phyloP scores from a whole-genome alignment of 1,139 yeast species.

The Arxiozyma bovina region DNA sequence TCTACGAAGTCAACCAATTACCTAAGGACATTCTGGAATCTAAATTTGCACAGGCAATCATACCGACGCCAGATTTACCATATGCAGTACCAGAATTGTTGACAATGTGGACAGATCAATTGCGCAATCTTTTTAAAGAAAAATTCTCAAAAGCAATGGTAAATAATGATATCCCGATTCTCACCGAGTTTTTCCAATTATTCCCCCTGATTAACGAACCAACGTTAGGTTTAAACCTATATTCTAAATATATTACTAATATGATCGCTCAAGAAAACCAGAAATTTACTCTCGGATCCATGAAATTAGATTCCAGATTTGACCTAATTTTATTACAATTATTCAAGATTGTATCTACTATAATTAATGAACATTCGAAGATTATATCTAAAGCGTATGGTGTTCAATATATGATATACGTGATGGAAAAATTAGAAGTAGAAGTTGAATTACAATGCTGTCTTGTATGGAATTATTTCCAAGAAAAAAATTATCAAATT shows the following conservation, averaged over 20 bases:
- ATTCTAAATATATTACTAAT: slow-evolving; percentile 77
- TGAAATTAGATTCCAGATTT: slow-evolving; percentile 9
- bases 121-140: slow-evolving; percentile 48
- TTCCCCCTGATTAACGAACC: slow-evolving; percentile 80
- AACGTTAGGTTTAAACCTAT: slow-evolving; percentile 65
- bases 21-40: slow-evolving; percentile 51
- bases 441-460: slow-evolving; percentile 92
- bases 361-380: slow-evolving; percentile 78
- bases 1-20: slow-evolving; percentile 58
- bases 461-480: slow-evolving; percentile 72
- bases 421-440: slow-evolving; percentile 64
- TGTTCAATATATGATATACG: slow-evolving; percentile 51
- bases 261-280: slow-evolving; percentile 77
- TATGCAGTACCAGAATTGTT: slow-evolving; percentile 60
- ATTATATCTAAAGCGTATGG: slow-evolving; percentile 70
- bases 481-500: slow-evolving; percentile 13
- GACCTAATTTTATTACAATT: slow-evolving; percentile 52
- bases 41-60: slow-evolving; percentile 69
- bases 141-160: slow-evolving; percentile 67
- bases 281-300: slow-evolving; percentile 27
- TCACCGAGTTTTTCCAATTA: slow-evolving; percentile 61
- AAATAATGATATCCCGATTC: slow-evolving; percentile 50
- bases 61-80: slow-evolving; percentile 89
- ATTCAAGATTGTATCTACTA: slow-evolving; percentile 76
- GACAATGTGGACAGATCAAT: slow-evolving; percentile 47